These are phyloP conservation scores for Nicotiana tabacum DNA, from an alignment of 257 asterid genomes.

Conservation along the genomic window DNA sequence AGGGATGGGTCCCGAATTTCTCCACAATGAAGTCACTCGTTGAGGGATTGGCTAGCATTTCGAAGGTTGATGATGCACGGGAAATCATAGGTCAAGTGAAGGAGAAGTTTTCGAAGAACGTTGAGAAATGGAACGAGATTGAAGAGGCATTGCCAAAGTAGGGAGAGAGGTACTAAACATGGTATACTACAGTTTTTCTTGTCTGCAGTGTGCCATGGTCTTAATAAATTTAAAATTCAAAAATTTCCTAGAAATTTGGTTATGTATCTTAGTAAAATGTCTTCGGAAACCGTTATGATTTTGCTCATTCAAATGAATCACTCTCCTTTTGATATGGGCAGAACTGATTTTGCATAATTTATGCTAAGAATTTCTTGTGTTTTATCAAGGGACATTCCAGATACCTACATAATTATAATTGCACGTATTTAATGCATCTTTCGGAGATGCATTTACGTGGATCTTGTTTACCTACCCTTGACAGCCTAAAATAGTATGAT, in stretches of 20 bases:
- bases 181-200: conserved; percentile 9
- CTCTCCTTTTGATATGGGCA: neutral
- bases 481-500: neutral
- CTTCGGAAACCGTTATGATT: neutral
- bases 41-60: conserved; percentile 52
- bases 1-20: conserved; percentile 69
- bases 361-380: neutral
- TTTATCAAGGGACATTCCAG: neutral
- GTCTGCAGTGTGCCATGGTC: neutral
- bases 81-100: conserved; percentile 49
- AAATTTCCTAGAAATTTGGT: neutral
- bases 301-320: neutral
- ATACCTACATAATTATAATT: neutral
- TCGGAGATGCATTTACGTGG: too few species aligned
- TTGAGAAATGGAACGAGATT: conserved; percentile 60
- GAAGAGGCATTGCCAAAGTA: conserved; percentile 56
- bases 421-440: neutral
- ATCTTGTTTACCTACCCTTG: neutral
- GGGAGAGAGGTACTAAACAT: conserved; percentile 15
- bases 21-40: conserved; percentile 72
- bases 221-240: neutral
- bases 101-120: conserved; percentile 45
- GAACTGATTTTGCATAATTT: neutral
- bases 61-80: conserved; percentile 56
- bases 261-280: neutral